Evolutionary conservation across 106 monocot genomes (phyloP), one percentile per base, ranked within the genome.

Genomic region (Ottelia alismoides): DNA sequence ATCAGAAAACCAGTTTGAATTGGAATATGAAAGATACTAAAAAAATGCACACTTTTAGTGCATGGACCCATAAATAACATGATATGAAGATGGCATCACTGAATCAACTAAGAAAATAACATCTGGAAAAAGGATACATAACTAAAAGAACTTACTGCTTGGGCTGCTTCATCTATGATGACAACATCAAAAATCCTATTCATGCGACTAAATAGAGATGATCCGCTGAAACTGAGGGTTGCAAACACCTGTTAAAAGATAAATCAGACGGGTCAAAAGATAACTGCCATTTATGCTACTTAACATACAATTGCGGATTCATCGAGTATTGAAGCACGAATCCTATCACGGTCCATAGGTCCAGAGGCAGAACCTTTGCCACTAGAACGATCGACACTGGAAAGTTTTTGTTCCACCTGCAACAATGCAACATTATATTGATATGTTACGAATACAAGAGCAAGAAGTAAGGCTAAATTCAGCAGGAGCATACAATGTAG

Each of bases 141-240:
- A 6, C 6, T 43, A 22, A 54, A 55, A 65, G 27, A 10, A 64
- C 85, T 69, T 82, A 98, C 96, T 46, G 96, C 96, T 76, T 98
- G 96, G 64, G 96, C 96, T 75, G 96, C 96, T 79, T 98, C 96
- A 76, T 98, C 96, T 31, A 98, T 98, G 67, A 98, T 90, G 45
- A 98, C 96, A 62, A 98, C 85, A 98, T 98, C 96, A 77, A 98
- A 98, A 18, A 61, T 63, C 29, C 82, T 79, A 65, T 77, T 82
- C 85, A 80, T 74, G 61, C 72, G 72, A 70, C 70, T 75, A 66
- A 98, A 89, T 40, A 78, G 40, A 53, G 79, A 5, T 44, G 96
- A 98, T 27, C 96, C 96, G 54, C 88, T 98, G 57, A 98, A 98
- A 71, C 96, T 86, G 22, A 98, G 90, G 55, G 96, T 98, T 10